Evolutionary conservation across 1,284 basidiomycete genomes (phyloP).

Genomic region (Golubevia pallescens): DNA sequence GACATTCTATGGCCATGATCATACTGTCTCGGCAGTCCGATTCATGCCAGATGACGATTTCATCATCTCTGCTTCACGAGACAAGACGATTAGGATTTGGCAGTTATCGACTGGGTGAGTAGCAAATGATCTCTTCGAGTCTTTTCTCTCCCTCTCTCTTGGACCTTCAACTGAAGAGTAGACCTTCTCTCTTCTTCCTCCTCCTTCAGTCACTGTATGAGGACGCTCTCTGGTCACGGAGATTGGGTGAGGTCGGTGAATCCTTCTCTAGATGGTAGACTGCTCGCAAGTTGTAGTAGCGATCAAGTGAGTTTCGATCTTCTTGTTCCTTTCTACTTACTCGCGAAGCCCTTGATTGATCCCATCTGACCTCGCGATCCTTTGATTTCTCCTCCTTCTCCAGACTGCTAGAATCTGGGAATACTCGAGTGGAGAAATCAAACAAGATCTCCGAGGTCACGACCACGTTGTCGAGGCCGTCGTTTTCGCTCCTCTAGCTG

Average conservation of each 20-base stretch:
- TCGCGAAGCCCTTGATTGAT: not conserved
- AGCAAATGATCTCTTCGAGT: not conserved
- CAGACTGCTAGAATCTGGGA: constrained; percentile 86
- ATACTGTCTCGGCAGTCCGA: constrained; percentile 81
- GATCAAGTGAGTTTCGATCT: not conserved
- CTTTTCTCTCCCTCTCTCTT: not conserved
- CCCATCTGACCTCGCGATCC: not conserved
- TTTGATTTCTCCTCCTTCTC: constrained; percentile 12
- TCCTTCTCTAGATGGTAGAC: not conserved
- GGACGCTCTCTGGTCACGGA: constrained; percentile 27
- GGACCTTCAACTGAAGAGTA: not conserved
- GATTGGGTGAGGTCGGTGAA: not conserved
- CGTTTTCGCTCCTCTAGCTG: constrained; percentile 77
- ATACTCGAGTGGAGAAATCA: constrained; percentile 75
- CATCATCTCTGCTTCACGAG: constrained; percentile 83
- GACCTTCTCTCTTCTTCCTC: not conserved
- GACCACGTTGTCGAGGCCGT: constrained; percentile 85
- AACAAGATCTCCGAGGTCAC: constrained; percentile 83
- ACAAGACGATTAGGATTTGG: constrained; percentile 84
- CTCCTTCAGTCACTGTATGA: constrained; percentile 30
- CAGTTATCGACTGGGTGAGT: constrained; percentile 80
- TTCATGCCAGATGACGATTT: constrained; percentile 84
- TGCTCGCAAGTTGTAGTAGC: not conserved
- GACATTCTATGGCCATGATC: constrained; percentile 87
- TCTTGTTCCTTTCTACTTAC: too few relatives aligned